Conservation (phyloP, 1,284 basidiomycete species). For the Filobasidium uniguttulatum region DNA sequence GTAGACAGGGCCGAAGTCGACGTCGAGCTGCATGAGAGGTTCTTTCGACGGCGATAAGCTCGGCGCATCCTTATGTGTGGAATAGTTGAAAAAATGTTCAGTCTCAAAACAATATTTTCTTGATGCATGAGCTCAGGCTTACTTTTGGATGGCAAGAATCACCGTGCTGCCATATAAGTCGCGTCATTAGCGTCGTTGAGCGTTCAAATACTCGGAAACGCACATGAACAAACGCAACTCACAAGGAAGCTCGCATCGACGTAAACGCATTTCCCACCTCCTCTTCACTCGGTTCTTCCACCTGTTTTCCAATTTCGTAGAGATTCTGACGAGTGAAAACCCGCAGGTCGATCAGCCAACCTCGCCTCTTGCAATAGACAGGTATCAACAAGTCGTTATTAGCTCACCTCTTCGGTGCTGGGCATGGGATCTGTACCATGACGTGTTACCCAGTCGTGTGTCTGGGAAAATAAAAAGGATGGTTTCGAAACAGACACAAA, state of each 20-base stretch:
- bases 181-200: not conserved
- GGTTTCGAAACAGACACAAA: not conserved
- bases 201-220: not conserved
- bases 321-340: slow-evolving; percentile 22
- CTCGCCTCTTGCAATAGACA: too few relatives aligned
- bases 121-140: not conserved
- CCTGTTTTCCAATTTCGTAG: slow-evolving; percentile 32
- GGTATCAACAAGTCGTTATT: not conserved
- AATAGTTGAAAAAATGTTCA: too few relatives aligned
- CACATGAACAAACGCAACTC: slow-evolving; percentile 15
- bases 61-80: slow-evolving; percentile 21
- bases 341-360: too few relatives aligned
- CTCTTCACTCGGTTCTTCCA: slow-evolving; percentile 37
- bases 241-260: slow-evolving; percentile 30
- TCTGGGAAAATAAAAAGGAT: slow-evolving; percentile 17
- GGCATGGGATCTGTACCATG: slow-evolving; percentile 33
- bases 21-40: not conserved
- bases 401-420: slow-evolving; percentile 24
- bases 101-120: not conserved
- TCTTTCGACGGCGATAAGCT: slow-evolving; percentile 19
- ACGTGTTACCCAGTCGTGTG: slow-evolving; percentile 38
- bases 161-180: slow-evolving; percentile 23
- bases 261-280: slow-evolving; percentile 35
- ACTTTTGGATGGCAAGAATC: slow-evolving; percentile 36
- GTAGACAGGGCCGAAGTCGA: not conserved